Evolutionary conservation across 1,139 yeast genomes (phyloP).

Genomic region (Pichia sp.): DNA sequence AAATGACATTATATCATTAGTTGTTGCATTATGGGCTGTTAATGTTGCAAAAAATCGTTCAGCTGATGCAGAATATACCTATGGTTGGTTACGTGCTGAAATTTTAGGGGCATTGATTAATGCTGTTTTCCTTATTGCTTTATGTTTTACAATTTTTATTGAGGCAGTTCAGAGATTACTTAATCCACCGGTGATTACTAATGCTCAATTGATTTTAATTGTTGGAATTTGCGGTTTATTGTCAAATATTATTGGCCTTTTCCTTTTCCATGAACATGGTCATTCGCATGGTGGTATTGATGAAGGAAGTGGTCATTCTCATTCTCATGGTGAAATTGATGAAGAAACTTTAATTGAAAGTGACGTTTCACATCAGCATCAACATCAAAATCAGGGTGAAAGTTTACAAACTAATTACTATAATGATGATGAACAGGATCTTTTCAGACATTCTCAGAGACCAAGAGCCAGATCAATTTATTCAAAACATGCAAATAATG

Average conservation of each 20-base stretch:
- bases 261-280: conserved; percentile 89
- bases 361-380: too few species aligned
- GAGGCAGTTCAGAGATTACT: conserved; percentile 90
- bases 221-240: conserved; percentile 85
- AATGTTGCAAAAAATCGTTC: conserved; percentile 75
- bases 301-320: conserved; percentile 16
- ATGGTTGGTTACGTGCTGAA: conserved; percentile 97
- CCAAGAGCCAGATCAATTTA: conserved; percentile 8
- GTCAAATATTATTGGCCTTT: conserved; percentile 77
- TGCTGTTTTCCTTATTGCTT: conserved; percentile 86
- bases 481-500: conserved; percentile 8
- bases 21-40: conserved; percentile 97
- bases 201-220: conserved; percentile 70
- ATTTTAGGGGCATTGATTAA: conserved; percentile 89
- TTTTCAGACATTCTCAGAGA: conserved; percentile 9
- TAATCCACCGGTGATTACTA: conserved; percentile 70
- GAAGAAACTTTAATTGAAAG: conserved; percentile 3
- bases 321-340: conserved; percentile 13
- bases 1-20: conserved; percentile 82
- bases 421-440: conserved; percentile 10
- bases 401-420: too few species aligned
- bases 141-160: conserved; percentile 85
- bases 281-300: conserved; percentile 37
- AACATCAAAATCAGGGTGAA: too few species aligned
- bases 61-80: conserved; percentile 84